These are phyloP conservation scores for Candida yuanshanica DNA, from an alignment of 805 yeast species.

Conservation along the genomic window DNA sequence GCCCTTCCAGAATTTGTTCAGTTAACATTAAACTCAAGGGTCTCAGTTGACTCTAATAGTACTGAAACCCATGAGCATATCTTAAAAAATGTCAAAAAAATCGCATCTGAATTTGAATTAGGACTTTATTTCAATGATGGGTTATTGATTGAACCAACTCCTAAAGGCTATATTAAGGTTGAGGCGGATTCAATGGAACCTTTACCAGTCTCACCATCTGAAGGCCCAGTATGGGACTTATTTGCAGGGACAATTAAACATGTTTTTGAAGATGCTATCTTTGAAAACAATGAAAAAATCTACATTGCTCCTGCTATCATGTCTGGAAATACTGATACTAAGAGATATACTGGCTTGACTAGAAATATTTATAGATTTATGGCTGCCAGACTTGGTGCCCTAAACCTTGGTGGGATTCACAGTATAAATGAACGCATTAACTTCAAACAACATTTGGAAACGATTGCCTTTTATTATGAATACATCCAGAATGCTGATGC, in stretches of 20 bases:
- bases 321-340: conserved; percentile 71
- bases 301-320: conserved; percentile 41
- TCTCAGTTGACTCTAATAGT: conserved; percentile 50
- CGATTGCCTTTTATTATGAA: conserved; percentile 44
- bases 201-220: conserved; percentile 12
- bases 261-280: conserved; percentile 42
- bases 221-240: conserved; percentile 18
- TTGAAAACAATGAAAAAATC: conserved; percentile 42
- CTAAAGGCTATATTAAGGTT: conserved; percentile 26
- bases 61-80: conserved; percentile 28
- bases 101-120: conserved; percentile 19
- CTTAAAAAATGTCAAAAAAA: conserved; percentile 8
- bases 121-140: conserved; percentile 17
- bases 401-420: conserved; percentile 32
- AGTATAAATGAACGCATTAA: conserved; percentile 51
- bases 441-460: conserved; percentile 48
- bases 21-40: conserved; percentile 56
- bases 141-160: conserved; percentile 16
- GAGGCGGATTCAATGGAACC: conserved; percentile 10
- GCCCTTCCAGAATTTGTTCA: conserved; percentile 60
- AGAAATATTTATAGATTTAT: conserved; percentile 51
- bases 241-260: conserved; percentile 36
- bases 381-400: conserved; percentile 17
- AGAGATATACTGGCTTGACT: conserved; percentile 56
- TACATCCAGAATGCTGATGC: conserved; percentile 40